Conservation (phyloP, 371 early-diverging fungal genomes). For the Synchytrium microbalum region DNA sequence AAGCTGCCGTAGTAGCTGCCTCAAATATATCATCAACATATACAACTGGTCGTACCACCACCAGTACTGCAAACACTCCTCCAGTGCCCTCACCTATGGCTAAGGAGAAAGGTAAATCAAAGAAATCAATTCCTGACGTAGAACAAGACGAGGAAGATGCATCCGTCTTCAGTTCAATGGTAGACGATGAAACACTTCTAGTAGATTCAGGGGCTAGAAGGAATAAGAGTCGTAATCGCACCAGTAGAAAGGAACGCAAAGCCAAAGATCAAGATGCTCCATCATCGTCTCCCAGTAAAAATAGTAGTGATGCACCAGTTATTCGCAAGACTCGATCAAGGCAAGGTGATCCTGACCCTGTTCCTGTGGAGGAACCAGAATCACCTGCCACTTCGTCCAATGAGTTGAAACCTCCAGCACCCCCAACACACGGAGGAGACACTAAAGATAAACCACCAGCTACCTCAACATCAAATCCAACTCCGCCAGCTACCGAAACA, state of each 20-base stretch:
- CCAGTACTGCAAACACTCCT: not conserved
- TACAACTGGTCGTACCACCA: not conserved
- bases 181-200: not conserved
- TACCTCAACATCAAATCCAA: no score
- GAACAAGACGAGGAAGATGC: not conserved
- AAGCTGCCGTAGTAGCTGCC: not conserved
- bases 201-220: not conserved
- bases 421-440: no score
- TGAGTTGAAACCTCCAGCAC: not conserved
- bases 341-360: not conserved
- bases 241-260: not conserved
- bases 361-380: not conserved
- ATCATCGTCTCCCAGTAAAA: not conserved
- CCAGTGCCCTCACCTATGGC: not conserved
- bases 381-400: not conserved
- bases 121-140: not conserved
- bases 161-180: no score
- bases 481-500: not conserved
- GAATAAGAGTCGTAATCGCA: not conserved
- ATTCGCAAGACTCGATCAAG: not conserved
- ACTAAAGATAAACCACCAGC: no score
- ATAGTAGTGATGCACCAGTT: not conserved
- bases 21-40: not conserved
- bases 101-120: not conserved
- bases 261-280: not conserved